Conservation (phyloP, 495 filamentous ascomycete species). For the Terfezia boudieri region DNA sequence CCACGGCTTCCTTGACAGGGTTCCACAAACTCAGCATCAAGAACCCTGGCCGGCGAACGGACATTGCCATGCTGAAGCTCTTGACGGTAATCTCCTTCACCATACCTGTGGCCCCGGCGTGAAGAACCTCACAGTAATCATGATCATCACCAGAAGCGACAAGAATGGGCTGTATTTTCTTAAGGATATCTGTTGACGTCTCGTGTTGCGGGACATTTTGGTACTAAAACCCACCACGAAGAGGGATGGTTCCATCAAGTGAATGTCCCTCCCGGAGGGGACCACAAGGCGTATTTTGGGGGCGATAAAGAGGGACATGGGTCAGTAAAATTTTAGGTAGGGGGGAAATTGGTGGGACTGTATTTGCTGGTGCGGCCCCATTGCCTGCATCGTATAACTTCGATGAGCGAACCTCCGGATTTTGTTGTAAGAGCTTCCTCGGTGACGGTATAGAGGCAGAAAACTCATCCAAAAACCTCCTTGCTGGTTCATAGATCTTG, state of each 20-base stretch:
- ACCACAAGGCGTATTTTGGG: conserved; percentile 64
- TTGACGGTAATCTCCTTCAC: conserved; percentile 89
- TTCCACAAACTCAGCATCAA: conserved; percentile 80
- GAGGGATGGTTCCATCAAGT: conserved; percentile 25
- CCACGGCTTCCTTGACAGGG: conserved; percentile 35
- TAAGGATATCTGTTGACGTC: conserved; percentile 48
- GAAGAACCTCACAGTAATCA: conserved; percentile 82
- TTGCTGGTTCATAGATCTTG: conserved; percentile 47
- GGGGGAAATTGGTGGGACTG: conserved; percentile 11
- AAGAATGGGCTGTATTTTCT: conserved; percentile 47
- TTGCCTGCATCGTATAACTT: neutral
- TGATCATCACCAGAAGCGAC: conserved; percentile 95
- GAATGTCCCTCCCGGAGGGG: conserved; percentile 74
- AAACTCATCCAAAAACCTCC: conserved; percentile 46
- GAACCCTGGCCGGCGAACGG: conserved; percentile 76
- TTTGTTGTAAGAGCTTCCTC: neutral
- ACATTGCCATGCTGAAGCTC: conserved; percentile 85
- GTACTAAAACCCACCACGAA: conserved; percentile 73
- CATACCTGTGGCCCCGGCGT: conserved; percentile 37
- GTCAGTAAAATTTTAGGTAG: conserved; percentile 71
- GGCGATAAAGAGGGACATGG: conserved; percentile 75
- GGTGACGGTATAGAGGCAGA: neutral
- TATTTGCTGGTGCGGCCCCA: neutral
- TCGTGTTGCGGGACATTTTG: conserved; percentile 69
- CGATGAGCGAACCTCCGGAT: neutral